phyloP scores from a whole-genome alignment of 148 eudicot species.

The Persicaria tinctoria region DNA sequence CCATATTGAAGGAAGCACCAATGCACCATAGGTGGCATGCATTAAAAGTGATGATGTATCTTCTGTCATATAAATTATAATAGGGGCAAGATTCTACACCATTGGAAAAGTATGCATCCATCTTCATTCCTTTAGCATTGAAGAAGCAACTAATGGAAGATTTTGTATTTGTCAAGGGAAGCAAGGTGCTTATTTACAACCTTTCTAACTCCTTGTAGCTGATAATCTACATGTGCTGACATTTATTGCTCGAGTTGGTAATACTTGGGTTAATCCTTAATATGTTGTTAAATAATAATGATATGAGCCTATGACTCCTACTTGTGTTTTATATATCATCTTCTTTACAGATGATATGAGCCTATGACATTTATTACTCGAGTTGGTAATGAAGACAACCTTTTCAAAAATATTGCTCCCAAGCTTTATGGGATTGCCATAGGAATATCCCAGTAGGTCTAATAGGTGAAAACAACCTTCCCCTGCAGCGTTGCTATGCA shows the following conservation, averaged over 20 bases:
- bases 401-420: neutral
- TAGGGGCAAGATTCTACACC: constrained; percentile 28
- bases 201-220: neutral
- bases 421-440: neutral
- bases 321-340: neutral
- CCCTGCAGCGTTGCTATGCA: neutral
- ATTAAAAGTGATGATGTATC: neutral
- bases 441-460: neutral
- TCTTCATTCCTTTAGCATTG: constrained; percentile 41
- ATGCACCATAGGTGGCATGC: neutral
- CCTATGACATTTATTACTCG: neutral
- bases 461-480: neutral
- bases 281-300: neutral
- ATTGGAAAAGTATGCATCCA: constrained; percentile 29
- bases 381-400: neutral
- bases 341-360: neutral
- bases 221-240: neutral
- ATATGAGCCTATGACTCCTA: neutral
- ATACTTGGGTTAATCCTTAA: neutral
- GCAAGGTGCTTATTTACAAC: constrained; percentile 37
- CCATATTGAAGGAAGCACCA: neutral
- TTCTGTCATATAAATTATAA: neutral
- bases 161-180: constrained; percentile 38
- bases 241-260: neutral
- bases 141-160: constrained; percentile 55